A percentile compares a stretch with the other conserved stretches of the same genome.
These are phyloP conservation scores for Solanum neorickii DNA, from an alignment of 257 asterid genomes.

Conservation along the genomic window DNA sequence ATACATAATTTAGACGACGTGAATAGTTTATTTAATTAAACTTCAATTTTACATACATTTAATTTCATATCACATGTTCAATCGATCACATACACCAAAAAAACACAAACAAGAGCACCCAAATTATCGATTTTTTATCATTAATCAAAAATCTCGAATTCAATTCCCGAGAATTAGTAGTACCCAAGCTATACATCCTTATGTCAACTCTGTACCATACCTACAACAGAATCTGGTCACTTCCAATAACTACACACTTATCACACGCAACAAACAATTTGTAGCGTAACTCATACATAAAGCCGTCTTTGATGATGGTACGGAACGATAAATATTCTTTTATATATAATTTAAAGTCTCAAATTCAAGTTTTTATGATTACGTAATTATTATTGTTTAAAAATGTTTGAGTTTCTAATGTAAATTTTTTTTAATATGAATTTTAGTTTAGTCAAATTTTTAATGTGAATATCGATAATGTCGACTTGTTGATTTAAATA, in stretches of 20 bases:
- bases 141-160: no score
- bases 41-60: no score
- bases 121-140: rapidly evolving
- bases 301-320: not conserved
- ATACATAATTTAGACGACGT: no score
- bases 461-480: not conserved
- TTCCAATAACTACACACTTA: not conserved
- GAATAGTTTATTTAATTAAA: not conserved
- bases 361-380: no score
- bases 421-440: no score
- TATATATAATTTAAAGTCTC: no score
- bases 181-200: not conserved
- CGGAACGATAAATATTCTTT: no score
- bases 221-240: not conserved
- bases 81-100: no score
- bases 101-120: not conserved
- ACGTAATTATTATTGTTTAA: no score
- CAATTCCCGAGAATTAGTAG: rapidly evolving
- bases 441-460: rapidly evolving
- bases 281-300: not conserved
- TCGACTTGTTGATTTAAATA: not conserved
- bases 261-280: not conserved
- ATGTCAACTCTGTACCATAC: not conserved
- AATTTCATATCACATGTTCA: no score
- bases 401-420: rapidly evolving